These are phyloP conservation scores for Phytophthora parvispora DNA, from an alignment of 352 stramenopile species.

Conservation along the genomic window DNA sequence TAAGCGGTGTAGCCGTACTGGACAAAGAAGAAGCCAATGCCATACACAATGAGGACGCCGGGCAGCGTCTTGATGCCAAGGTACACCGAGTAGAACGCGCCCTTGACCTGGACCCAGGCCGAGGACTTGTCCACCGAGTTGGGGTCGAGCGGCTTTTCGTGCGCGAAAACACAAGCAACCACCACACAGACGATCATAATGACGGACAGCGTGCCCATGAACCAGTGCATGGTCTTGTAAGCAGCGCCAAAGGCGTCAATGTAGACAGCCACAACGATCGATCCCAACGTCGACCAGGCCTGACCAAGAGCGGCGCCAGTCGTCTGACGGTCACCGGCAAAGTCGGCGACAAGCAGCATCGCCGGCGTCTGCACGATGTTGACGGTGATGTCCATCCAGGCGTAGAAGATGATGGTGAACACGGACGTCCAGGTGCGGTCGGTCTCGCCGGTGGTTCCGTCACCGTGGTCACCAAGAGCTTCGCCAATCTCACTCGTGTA, in stretches of 20 bases:
- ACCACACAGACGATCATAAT: constrained; percentile 51
- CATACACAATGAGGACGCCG: constrained; percentile 44
- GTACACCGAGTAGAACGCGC: constrained; percentile 49
- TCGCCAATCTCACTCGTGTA: constrained; percentile 47
- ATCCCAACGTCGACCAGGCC: constrained; percentile 43
- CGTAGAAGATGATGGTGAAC: constrained; percentile 40
- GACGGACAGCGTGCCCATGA: constrained; percentile 40
- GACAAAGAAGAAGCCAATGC: constrained; percentile 37
- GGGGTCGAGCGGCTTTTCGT: constrained; percentile 48
- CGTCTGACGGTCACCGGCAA: constrained; percentile 63
- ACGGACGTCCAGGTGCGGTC: constrained; percentile 36
- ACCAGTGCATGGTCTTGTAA: constrained; percentile 49
- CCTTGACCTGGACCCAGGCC: constrained; percentile 20
- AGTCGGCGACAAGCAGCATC: constrained; percentile 41
- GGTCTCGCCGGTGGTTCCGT: neutral
- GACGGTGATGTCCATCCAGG: constrained; percentile 43
- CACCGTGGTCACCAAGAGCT: constrained; percentile 28
- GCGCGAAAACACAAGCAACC: constrained; percentile 31
- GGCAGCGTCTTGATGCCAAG: constrained; percentile 47
- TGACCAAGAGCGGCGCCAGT: constrained; percentile 50
- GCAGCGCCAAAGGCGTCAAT: constrained; percentile 62
- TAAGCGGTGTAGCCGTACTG: constrained; percentile 41
- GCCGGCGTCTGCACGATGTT: constrained; percentile 36
- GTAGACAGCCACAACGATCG: constrained; percentile 36
- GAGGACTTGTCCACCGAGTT: constrained; percentile 22